Evolutionary conservation across 805 yeast species (phyloP), one percentile per base, ranked within the genome.

Genomic region (Zygotorulaspora danielsina): DNA sequence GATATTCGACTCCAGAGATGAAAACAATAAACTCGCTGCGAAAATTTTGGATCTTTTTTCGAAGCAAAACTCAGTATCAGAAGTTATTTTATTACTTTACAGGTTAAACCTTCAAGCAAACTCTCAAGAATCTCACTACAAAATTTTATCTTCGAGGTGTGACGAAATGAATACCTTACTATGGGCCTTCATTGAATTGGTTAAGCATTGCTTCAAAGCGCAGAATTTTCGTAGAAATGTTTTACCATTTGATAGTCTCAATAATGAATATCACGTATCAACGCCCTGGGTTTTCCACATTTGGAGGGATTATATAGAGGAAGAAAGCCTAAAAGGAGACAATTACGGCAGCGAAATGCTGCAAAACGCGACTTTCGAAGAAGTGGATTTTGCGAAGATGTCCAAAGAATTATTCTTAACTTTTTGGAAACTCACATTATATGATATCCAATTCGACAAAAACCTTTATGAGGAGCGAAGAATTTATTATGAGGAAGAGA

Each of bases 361-460:
- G 12, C 32, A 46, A 6, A 45, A 39, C 1, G 39, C 51, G 2
- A 28, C 36, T 2, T 52, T 46, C 31, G 28, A 39, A 3, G 56
- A 49, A 18, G 40, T 55, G 19, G 55, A 61, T 24, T 61, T 61
- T 36, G 22, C 43, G 0, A 24, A 47, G 6, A 35, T 79, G 2
- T 51, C 66, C 2, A 54, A 61, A 10, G 69, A 66, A 0, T 63
- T 86, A 19, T 84, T 72, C 51, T 63, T 67, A 2, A 65, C 73
- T 1, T 89, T 88, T 51, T 89, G 96, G 96, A 76, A 69, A 45
- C 65, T 83, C 22, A 72, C 81, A 0, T 62, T 86, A 6, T 79
- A 82, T 53, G 96, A 88, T 51, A 75, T 88, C 21, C 73, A 75
- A 44, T 81, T 63, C 54, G 71, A 76, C 2, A 63, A 64, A 5